A percentile compares a stretch with the other conserved stretches of the same genome.
phyloP scores from a whole-genome alignment of 345 rosid species.

The Conringia planisiliqua region DNA sequence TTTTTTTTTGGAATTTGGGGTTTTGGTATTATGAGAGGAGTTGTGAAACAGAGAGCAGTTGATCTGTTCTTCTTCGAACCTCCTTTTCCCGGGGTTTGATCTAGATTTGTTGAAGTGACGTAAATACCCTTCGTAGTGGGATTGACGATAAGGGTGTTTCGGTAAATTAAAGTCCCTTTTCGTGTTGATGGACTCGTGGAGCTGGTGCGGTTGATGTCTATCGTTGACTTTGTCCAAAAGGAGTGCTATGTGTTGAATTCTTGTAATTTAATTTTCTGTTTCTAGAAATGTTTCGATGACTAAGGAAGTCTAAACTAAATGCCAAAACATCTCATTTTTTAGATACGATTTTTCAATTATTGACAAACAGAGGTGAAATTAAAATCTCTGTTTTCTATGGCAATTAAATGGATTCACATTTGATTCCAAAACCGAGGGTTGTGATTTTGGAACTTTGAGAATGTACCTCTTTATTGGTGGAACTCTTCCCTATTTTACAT shows the following conservation, averaged over 20 bases:
- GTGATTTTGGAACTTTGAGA: no score
- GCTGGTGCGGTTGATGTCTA: slow-evolving; percentile 28
- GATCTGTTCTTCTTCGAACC: slow-evolving; percentile 29
- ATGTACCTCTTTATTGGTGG: no score
- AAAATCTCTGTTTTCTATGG: slow-evolving; percentile 1
- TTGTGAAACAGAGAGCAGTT: slow-evolving; percentile 28
- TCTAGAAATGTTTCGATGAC: not conserved
- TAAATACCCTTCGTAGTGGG: not conserved
- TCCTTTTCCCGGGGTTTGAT: not conserved
- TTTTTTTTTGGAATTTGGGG: not conserved
- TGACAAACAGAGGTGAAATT: not conserved
- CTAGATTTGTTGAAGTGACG: not conserved
- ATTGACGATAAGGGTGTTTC: not conserved
- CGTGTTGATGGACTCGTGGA: slow-evolving; percentile 23
- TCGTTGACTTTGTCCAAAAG: slow-evolving; percentile 18
- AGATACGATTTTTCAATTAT: slow-evolving; percentile 15
- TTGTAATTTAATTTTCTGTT: not conserved
- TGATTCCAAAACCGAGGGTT: not conserved
- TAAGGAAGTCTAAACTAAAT: not conserved
- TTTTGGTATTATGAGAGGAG: slow-evolving; percentile 4
- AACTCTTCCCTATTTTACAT: no score
- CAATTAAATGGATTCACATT: slow-evolving; percentile 7
- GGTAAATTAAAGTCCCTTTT: not conserved
- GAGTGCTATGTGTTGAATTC: not conserved
- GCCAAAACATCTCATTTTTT: not conserved